These are phyloP conservation scores for Yarrowia osloensis DNA, from an alignment of 805 yeast genomes.

Conservation along the genomic window DNA sequence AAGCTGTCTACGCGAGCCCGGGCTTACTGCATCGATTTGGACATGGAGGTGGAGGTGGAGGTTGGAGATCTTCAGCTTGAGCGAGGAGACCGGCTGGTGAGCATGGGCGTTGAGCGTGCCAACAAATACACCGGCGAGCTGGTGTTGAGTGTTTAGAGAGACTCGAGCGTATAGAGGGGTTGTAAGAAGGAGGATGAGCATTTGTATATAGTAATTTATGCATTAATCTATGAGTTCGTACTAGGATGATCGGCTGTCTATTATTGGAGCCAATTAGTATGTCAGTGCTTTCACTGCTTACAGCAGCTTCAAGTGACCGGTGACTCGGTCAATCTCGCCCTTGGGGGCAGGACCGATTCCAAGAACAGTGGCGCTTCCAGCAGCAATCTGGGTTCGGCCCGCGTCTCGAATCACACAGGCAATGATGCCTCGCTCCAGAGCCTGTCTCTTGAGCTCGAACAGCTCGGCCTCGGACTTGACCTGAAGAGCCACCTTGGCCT, in stretches of 20 bases:
- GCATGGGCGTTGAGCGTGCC: constrained; percentile 50
- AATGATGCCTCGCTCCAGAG: constrained; percentile 75
- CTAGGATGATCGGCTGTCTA: background rate
- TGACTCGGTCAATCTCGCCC: constrained; percentile 71
- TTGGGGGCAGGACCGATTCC: constrained; percentile 97
- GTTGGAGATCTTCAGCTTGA: constrained; percentile 38
- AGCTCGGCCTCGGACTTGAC: constrained; percentile 62
- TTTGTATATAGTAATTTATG: constrained; percentile 16
- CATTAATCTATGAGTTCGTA: background rate
- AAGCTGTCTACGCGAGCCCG: constrained; percentile 39
- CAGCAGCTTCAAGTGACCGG: constrained; percentile 75
- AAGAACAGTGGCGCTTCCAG: constrained; percentile 94
- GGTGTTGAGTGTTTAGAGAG: constrained; percentile 43
- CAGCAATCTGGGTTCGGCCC: constrained; percentile 94
- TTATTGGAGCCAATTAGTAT: background rate
- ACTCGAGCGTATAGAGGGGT: background rate
- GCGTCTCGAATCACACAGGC: constrained; percentile 89
- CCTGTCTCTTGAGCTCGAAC: constrained; percentile 76
- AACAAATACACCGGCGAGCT: constrained; percentile 48
- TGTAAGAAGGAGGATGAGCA: background rate
- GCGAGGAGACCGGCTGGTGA: constrained; percentile 51
- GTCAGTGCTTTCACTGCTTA: constrained; percentile 39
- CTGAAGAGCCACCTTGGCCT: constrained; percentile 88
- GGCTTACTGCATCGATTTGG: constrained; percentile 53
- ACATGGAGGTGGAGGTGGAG: constrained; percentile 51